Base-by-base conservation (phyloP, 495 filamentous ascomycete genomes). In the Sporormia fimetaria region DNA sequence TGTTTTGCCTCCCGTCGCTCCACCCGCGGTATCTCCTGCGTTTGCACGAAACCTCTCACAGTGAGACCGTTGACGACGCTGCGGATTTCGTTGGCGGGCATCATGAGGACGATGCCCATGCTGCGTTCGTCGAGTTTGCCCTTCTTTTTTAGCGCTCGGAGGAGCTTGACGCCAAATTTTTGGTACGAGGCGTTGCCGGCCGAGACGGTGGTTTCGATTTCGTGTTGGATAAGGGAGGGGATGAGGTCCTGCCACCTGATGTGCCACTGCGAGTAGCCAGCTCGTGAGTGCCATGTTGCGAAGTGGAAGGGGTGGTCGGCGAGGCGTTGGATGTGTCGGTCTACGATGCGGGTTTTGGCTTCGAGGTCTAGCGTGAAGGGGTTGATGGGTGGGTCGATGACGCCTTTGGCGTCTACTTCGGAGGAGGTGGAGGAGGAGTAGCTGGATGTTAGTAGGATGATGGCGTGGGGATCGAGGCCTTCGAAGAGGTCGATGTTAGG, bases 101-200 rank as follows among this genome's bases (percentile, higher is more conserved):
- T 71, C 40, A 96, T 68, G 39, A 76, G 78, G 40, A 83, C 66
- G 24, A 75, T 74, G 21, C 78, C 72, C 6, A 94, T 63, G 26
- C 77, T 75, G 55, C 90, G 93, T 57, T 99, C 90, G 44, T 94
- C 87, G 11, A 95, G 65, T 59, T 88, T 92, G 16, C 90, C 92
- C 52, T 86, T 83, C 34, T 76, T 76, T 28, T 80, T 73, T 11
- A 96, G 73, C 26, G 96, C 81, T 18, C 82, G 79, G 31, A 83
- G 67, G 3, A 96, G 68, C 3, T 87, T 82, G 3, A 80, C 66
- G 3, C 83, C 86, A 33, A 76, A 67, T 27, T 27, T 27, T n/a
- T n/a, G n/a, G n/a, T n/a, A 12, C 12, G 71, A 67, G n/a, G 82
- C 87, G 37, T 81, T 87, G 5, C 76, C 72, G 10, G 81, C 70